Evolutionary conservation across 371 early-diverging fungal genomes (phyloP), one percentile per base, ranked within the genome.

Genomic region (Nematocida displodere): DNA sequence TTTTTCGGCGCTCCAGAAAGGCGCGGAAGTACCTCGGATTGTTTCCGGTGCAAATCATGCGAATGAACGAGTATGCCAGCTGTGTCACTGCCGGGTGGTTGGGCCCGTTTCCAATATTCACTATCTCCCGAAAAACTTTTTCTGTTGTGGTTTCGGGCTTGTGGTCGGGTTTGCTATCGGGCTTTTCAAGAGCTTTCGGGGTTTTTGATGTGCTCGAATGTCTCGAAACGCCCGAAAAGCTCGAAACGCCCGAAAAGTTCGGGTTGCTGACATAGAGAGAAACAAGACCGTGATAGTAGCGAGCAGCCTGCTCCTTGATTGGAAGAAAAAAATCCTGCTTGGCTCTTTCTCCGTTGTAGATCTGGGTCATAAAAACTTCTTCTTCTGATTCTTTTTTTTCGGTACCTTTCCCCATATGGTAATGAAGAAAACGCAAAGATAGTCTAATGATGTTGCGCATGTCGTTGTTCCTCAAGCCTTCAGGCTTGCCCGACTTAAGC

Each of bases 1-100:
- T 56, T 31, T 67, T 67, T 13, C 44, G 39, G 34, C 36, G 37
- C 31, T 67, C 68, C 24, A 67, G 54, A 33, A 56, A 67, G 17
- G 59, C 68, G 1, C 58, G 33, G 31, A 67, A 67, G 39, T 54
- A 47, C 7, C 29, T 22, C 17, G 47, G 15, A 29, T 67, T 67
- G 20, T 42, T 11, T 7, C 47, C 46, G 2, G 36, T 33, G 59
- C 59, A 58, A 36, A 67, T 58, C 47, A 67, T 36, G 24, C 36
- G 33, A n/a, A 55, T 13, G 34, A 67, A 29, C 2, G 68, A 67
- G 24, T 28, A 0, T n/a, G 59, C 34, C 4, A 67, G 61, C 20
- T n/a, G n/a, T n/a, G n/a, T n/a, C n/a, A n/a, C n/a, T n/a, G n/a
- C n/a, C n/a, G n/a, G n/a, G n/a, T n/a, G n/a, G n/a, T n/a, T n/a